Percentiles rank a stretch among this genome's conserved stretches.
Evolutionary conservation across 73 alveolate species (phyloP).

Genomic region (Effrenium voratum): DNA sequence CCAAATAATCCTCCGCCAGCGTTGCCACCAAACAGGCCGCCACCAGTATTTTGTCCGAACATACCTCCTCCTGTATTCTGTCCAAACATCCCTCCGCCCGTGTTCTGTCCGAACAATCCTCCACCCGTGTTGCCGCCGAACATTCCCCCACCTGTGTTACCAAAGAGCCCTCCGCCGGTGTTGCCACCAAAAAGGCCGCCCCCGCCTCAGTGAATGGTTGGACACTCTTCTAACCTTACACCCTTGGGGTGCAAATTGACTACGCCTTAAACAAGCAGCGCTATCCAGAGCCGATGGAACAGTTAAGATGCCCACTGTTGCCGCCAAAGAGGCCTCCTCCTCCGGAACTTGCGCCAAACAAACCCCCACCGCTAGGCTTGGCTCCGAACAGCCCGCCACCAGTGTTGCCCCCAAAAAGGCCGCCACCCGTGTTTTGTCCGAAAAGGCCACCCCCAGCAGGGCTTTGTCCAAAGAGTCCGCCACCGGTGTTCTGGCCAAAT

Average conservation of each 20-base stretch:
- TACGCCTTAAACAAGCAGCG: too few species aligned
- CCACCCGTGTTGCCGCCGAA: slow-evolving; percentile 71
- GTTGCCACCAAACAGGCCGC: slow-evolving; percentile 66
- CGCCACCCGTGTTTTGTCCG: slow-evolving; percentile 59
- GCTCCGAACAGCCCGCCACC: slow-evolving; percentile 42
- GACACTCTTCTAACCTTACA: too few species aligned
- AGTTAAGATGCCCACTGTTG: too few species aligned
- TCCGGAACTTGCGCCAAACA: not conserved
- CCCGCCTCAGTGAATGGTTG: too few species aligned
- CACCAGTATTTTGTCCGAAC: slow-evolving; percentile 67
- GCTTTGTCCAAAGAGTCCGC: slow-evolving; percentile 53
- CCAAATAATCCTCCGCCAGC: slow-evolving; percentile 51
- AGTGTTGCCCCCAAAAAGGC: slow-evolving; percentile 71
- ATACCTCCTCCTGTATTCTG: slow-evolving; percentile 56
- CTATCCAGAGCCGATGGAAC: too few species aligned
- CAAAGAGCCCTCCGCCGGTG: slow-evolving; percentile 64
- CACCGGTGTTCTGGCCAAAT: slow-evolving; percentile 63
- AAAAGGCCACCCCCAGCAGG: slow-evolving; percentile 59
- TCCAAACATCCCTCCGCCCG: slow-evolving; percentile 68
- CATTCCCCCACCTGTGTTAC: slow-evolving; percentile 59
- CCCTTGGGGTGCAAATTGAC: too few species aligned
- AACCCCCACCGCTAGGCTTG: not conserved
- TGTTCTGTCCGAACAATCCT: slow-evolving; percentile 59
- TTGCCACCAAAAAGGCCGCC: slow-evolving; percentile 64
- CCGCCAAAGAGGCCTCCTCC: slow-evolving; percentile 19